These are phyloP conservation scores for Nigrospora oryzae DNA, from an alignment of 2,329 filamentous ascomycete species.

Conservation along the genomic window DNA sequence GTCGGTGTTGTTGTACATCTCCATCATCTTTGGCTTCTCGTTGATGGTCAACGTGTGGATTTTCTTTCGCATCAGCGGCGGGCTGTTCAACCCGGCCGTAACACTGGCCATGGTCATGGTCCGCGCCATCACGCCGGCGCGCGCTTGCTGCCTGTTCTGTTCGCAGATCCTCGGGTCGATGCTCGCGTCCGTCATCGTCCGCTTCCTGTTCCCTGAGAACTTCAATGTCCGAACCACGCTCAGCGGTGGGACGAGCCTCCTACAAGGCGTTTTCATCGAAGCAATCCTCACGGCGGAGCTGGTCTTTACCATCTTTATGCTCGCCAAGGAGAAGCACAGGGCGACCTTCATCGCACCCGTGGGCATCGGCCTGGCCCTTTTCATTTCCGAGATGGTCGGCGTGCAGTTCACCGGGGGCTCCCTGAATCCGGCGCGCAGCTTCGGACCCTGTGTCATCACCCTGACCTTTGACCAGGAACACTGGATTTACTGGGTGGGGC, in stretches of 20 bases:
- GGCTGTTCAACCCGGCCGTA: slow-evolving; percentile 12
- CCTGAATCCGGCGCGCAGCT: slow-evolving; percentile 36
- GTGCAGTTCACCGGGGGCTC: slow-evolving; percentile 40
- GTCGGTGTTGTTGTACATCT: slow-evolving; percentile 19
- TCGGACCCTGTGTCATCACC: slow-evolving; percentile 36
- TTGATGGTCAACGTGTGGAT: slow-evolving; percentile 28
- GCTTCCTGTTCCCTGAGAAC: slow-evolving; percentile 32
- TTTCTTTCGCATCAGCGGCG: slow-evolving; percentile 26
- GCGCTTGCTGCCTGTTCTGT: slow-evolving; percentile 7
- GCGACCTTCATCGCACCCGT: slow-evolving; percentile 54
- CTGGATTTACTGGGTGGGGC: slow-evolving; percentile 20
- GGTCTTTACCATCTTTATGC: slow-evolving; percentile 48
- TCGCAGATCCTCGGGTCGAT: slow-evolving; percentile 9
- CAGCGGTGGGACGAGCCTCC: slow-evolving; percentile 29
- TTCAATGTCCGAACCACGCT: slow-evolving; percentile 39
- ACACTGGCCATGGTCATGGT: slow-evolving; percentile 11
- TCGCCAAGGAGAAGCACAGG: slow-evolving; percentile 54
- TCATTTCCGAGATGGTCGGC: slow-evolving; percentile 37
- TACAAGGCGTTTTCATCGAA: slow-evolving; percentile 46
- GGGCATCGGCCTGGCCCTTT: slow-evolving; percentile 53
- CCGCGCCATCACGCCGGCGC: slow-evolving; percentile 3
- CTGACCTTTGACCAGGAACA: slow-evolving; percentile 16
- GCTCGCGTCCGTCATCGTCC: slow-evolving; percentile 24
- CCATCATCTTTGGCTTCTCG: slow-evolving; percentile 22
- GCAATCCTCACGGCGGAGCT: slow-evolving; percentile 45